These are phyloP conservation scores for Acrocalymma vagum DNA, from an alignment of 2,329 filamentous ascomycete genomes.

Conservation along the genomic window DNA sequence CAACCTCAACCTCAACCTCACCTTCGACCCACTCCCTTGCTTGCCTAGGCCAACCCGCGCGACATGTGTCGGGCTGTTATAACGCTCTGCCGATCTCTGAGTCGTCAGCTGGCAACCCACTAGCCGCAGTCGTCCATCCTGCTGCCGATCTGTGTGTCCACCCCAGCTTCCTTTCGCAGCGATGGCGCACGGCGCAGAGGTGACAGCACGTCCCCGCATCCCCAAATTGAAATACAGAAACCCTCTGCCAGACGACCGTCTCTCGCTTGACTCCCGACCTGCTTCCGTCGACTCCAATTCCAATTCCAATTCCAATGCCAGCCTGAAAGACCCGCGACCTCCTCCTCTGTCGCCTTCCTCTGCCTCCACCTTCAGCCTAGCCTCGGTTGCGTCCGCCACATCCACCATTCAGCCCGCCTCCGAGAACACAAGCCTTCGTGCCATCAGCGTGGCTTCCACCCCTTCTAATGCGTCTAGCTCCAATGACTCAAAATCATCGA, in stretches of 20 bases:
- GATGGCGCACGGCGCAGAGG: constrained; percentile 38
- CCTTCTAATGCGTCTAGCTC: constrained; percentile 32
- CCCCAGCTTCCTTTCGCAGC: constrained; percentile 35
- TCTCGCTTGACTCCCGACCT: constrained; percentile 18
- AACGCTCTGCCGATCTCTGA: constrained; percentile 28
- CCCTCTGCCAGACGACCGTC: constrained; percentile 32
- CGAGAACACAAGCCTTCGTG: constrained; percentile 29
- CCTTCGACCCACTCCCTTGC: constrained; percentile 4
- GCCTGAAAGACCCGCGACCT: constrained; percentile 1
- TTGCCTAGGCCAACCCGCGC: constrained; percentile 16
- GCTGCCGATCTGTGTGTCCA: constrained; percentile 26
- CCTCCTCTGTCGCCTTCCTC: constrained; percentile 10
- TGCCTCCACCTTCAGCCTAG: constrained; percentile 5
- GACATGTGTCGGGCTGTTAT: constrained; percentile 23
- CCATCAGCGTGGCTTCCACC: constrained; percentile 44
- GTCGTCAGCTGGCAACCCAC: constrained; percentile 14
- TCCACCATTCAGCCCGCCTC: constrained; percentile 21
- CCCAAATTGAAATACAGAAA: constrained; percentile 47
- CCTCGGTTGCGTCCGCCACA: constrained; percentile 3
- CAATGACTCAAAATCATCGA: constrained; percentile 33
- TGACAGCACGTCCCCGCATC: constrained; percentile 39
- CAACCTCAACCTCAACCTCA: constrained; percentile 4
- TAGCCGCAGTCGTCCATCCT: constrained; percentile 18
- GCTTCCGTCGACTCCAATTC: too few species aligned
- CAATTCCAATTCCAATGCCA: constrained; percentile 1